A percentile compares a stretch with the other conserved stretches of the same genome.
Conservation (phyloP, 2,329 filamentous ascomycete species). For the Arthroderma uncinatum region DNA sequence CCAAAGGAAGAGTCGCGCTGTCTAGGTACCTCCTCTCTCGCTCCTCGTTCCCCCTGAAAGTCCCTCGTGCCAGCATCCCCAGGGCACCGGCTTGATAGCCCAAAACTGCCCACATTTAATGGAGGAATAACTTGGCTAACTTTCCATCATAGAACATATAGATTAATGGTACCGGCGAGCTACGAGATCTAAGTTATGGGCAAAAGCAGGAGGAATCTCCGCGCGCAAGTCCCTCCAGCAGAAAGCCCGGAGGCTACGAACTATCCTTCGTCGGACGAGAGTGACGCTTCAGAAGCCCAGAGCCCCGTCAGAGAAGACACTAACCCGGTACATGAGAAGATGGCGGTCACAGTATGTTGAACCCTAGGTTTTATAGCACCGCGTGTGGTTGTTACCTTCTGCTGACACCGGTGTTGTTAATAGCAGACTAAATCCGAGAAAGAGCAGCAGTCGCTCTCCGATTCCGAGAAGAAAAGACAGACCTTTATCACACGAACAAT, state of each 20-base stretch:
- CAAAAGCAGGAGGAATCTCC: slow-evolving; percentile 48
- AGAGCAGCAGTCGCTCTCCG: slow-evolving; percentile 36
- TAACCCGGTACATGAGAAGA: slow-evolving; percentile 24
- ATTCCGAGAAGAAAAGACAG: slow-evolving; percentile 97
- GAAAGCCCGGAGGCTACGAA: slow-evolving; percentile 40
- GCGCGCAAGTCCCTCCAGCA: slow-evolving; percentile 43
- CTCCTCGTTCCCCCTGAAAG: background rate
- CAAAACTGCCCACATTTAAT: background rate
- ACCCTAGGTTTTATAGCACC: background rate
- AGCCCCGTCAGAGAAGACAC: slow-evolving; percentile 41
- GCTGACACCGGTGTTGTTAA: background rate
- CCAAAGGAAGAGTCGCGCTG: background rate
- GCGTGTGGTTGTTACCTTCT: background rate
- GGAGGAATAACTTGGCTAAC: background rate
- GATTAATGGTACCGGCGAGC: slow-evolving; percentile 6
- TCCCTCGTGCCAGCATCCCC: background rate
- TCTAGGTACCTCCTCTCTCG: background rate
- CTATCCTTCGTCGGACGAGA: slow-evolving; percentile 45
- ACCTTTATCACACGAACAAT: slow-evolving; percentile 94
- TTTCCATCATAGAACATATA: background rate
- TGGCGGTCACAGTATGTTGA: slow-evolving; percentile 20
- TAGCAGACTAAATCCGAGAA: slow-evolving; percentile 2
- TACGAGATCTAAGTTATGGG: slow-evolving; percentile 32
- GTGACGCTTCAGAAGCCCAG: slow-evolving; percentile 41
- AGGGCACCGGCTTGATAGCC: background rate